Base-by-base conservation (phyloP, 768 basidiomycete genomes). In the Boletellus sp. region DNA sequence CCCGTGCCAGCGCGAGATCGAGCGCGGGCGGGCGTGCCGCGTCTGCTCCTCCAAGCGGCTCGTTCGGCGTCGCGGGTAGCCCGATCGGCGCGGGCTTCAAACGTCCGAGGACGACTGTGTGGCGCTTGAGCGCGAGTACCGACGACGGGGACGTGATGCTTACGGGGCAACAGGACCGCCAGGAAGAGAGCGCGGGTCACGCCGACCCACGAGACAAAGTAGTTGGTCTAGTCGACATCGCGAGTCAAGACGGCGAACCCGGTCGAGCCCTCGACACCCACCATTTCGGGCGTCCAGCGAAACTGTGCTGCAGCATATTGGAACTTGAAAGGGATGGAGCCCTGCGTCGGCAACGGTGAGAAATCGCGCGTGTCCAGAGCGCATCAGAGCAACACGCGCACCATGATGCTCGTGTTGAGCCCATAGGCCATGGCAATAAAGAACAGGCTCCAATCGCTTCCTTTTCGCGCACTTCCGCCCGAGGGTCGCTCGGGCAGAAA, bases 1-100 rank as follows among this genome's bases (percentile, higher is more conserved):
- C 56, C 4, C 83, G 80, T 6, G 84, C 81, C 22, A 92, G 70
- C 28, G 61, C 62, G 19, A 94, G 75, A 68, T 95, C 92, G 61
- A 92, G 84, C 23, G 43, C 19, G 16, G 50, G 19, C 11, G 16
- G 12, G 8, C 3, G 54, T 28, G 39, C 41, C 13, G 32, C 46
- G 17, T 13, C 17, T 5, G 34, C 12, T 3, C 40, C 46, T 36
- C 20, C 52, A n/a, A 55, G 50, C 11, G 64, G 55, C 31, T 68
- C 67, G n/a, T 58, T 42, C 6, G 50, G 45, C 3, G 49, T 42
- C 11, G 46, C 44, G 15, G 59, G 48, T 11, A 62, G 54, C 24
- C 52, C 50, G 9, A 64, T 35, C n/a, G 66, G 44, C 47, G 72
- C 70, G 4, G 78, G 71, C 52, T 81, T 81, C 53, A 79, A 66